Conservation (phyloP, 1,284 basidiomycete species). For the Cryptococcus floricola region DNA sequence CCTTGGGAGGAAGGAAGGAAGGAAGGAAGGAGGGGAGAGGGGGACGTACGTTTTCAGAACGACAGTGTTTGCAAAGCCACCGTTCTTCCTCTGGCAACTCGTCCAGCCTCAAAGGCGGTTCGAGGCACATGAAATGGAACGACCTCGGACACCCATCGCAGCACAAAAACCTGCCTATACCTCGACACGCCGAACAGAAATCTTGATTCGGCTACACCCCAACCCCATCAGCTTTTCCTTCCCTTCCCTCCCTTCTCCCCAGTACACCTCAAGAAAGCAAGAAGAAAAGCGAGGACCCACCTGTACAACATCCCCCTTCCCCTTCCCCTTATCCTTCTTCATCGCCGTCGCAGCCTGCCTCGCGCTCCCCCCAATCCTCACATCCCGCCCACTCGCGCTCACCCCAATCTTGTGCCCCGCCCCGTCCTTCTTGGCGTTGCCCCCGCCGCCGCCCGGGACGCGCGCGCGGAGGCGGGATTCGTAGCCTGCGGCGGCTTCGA, state of each 20-base stretch:
- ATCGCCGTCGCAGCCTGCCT: constrained; percentile 11
- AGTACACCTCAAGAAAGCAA: not conserved
- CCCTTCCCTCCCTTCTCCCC: not conserved
- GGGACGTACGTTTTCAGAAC: constrained; percentile 34
- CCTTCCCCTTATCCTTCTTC: constrained; percentile 30
- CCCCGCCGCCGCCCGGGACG: constrained; percentile 4
- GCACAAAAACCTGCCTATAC: constrained; percentile 73
- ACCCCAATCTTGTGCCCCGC: constrained; percentile 33
- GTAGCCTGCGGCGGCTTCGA: constrained; percentile 28
- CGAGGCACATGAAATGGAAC: constrained; percentile 93
- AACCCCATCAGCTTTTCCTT: constrained; percentile 1
- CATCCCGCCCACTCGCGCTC: constrained; percentile 37
- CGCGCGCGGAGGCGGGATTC: constrained; percentile 19
- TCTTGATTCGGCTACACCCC: constrained; percentile 74
- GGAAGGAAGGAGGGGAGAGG: not conserved
- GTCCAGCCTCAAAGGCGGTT: constrained; percentile 84
- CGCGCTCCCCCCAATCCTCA: constrained; percentile 31
- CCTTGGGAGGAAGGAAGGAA: not conserved
- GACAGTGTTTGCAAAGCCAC: constrained; percentile 73
- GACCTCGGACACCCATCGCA: constrained; percentile 96
- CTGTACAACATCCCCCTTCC: constrained; percentile 25
- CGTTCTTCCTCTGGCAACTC: constrained; percentile 80
- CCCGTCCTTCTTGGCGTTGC: constrained; percentile 15
- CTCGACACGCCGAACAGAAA: constrained; percentile 84
- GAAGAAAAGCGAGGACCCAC: constrained; percentile 16